phyloP scores from a whole-genome alignment of 257 asterid species.

The Perilla frutescens region DNA sequence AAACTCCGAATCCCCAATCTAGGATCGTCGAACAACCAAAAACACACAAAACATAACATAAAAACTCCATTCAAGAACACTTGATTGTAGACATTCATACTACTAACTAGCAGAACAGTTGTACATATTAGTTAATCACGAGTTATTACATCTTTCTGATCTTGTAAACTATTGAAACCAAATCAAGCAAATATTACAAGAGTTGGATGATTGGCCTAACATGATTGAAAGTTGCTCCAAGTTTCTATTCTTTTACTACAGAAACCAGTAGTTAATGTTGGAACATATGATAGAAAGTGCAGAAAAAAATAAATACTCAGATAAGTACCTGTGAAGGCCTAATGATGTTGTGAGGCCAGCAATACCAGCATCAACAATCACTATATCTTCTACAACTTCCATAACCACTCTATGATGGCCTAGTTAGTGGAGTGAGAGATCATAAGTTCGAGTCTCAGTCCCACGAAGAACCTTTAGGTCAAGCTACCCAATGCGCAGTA shows the following conservation, averaged over 20 bases:
- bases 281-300: neutral
- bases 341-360: slow-evolving; percentile 50
- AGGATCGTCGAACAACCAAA: neutral
- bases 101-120: no score
- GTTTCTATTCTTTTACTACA: no score
- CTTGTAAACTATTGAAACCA: neutral
- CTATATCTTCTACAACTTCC: slow-evolving; percentile 39
- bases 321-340: slow-evolving; percentile 52
- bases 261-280: no score
- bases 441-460: no score
- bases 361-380: slow-evolving; percentile 55
- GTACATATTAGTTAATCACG: neutral
- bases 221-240: neutral
- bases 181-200: neutral
- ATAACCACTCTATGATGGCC: slow-evolving; percentile 8
- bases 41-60: neutral
- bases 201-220: no score
- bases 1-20: slow-evolving; percentile 53
- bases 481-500: no score
- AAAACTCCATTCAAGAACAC: neutral
- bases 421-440: no score
- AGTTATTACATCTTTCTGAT: neutral
- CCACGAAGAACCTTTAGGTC: no score
- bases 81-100: no score
- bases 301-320: neutral